Conservation (phyloP, 495 filamentous ascomycete species). For the Xylaria intraflava region DNA sequence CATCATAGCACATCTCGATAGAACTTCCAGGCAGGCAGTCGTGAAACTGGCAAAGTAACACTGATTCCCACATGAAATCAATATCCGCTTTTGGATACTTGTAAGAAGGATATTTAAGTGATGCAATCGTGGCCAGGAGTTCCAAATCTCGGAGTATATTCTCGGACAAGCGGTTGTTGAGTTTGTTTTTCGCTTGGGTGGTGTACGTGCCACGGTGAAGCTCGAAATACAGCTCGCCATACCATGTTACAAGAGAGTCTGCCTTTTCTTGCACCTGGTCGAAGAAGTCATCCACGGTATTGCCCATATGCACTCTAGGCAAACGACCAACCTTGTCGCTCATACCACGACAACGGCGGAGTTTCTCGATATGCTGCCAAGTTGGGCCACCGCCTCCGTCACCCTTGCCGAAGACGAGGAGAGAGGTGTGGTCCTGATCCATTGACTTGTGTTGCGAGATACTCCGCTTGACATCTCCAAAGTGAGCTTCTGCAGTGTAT, state of each 20-base stretch:
- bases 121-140: slow-evolving; percentile 79
- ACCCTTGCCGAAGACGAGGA: slow-evolving; percentile 92
- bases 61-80: slow-evolving; percentile 87
- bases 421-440: slow-evolving; percentile 78
- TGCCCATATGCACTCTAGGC: slow-evolving; percentile 82
- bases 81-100: slow-evolving; percentile 87
- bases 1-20: slow-evolving; percentile 96
- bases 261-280: slow-evolving; percentile 70
- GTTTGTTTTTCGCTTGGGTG: slow-evolving; percentile 94
- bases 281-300: slow-evolving; percentile 95
- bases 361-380: slow-evolving; percentile 89
- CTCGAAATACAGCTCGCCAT: slow-evolving; percentile 96
- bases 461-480: slow-evolving; percentile 89
- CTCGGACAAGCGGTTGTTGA: slow-evolving; percentile 82
- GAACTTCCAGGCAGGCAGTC: slow-evolving; percentile 92
- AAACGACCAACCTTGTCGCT: slow-evolving; percentile 79
- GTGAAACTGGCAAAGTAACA: slow-evolving; percentile 89
- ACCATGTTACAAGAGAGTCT: slow-evolving; percentile 86
- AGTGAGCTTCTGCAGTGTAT: slow-evolving; percentile 89
- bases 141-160: slow-evolving; percentile 81
- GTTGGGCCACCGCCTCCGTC: slow-evolving; percentile 95
- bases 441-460: slow-evolving; percentile 91
- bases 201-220: slow-evolving; percentile 95
- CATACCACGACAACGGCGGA: slow-evolving; percentile 88
- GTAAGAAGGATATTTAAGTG: slow-evolving; percentile 61